Percentiles rank a stretch among this genome's conserved stretches.
These are phyloP conservation scores for Lagerstroemia speciosa DNA, from an alignment of 345 rosid species.

Conservation along the genomic window DNA sequence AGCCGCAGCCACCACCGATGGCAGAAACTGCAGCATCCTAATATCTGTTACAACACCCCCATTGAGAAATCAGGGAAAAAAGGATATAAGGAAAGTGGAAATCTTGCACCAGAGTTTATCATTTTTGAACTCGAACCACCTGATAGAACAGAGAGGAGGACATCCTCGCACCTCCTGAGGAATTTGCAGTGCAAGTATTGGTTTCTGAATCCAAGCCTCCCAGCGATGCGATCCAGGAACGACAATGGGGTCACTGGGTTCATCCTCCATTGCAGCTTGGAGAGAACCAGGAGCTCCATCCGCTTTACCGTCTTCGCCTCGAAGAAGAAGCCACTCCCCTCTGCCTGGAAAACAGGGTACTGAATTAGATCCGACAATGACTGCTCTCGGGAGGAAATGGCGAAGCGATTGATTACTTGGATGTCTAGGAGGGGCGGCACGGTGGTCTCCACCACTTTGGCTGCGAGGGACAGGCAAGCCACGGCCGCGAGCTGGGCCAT, in stretches of 20 bases:
- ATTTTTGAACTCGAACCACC: slow-evolving; percentile 21
- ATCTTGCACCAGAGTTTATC: background rate
- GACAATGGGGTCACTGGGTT: slow-evolving; percentile 63
- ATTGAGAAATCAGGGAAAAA: background rate
- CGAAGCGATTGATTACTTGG: slow-evolving; percentile 28
- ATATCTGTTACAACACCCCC: slow-evolving; percentile 24
- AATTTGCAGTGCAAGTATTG: slow-evolving; percentile 37
- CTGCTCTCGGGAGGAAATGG: background rate
- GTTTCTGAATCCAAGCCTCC: slow-evolving; percentile 47
- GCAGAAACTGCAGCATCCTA: slow-evolving; percentile 36
- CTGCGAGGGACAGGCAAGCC: slow-evolving; percentile 66
- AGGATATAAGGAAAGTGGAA: background rate
- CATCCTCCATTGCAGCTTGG: slow-evolving; percentile 71
- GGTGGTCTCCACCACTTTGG: slow-evolving; percentile 27
- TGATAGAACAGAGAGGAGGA: slow-evolving; percentile 36
- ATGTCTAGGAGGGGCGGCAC: slow-evolving; percentile 64
- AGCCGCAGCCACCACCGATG: slow-evolving; percentile 54
- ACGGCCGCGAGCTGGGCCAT: slow-evolving; percentile 59
- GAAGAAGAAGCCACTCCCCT: slow-evolving; percentile 39
- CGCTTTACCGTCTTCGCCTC: slow-evolving; percentile 30
- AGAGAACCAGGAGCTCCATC: slow-evolving; percentile 69
- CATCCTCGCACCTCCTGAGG: slow-evolving; percentile 37
- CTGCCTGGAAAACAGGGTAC: slow-evolving; percentile 27
- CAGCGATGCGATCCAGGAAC: slow-evolving; percentile 47
- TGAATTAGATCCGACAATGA: background rate